phyloP scores from a whole-genome alignment of 768 basidiomycete species.

The Lyophyllum decastes region DNA sequence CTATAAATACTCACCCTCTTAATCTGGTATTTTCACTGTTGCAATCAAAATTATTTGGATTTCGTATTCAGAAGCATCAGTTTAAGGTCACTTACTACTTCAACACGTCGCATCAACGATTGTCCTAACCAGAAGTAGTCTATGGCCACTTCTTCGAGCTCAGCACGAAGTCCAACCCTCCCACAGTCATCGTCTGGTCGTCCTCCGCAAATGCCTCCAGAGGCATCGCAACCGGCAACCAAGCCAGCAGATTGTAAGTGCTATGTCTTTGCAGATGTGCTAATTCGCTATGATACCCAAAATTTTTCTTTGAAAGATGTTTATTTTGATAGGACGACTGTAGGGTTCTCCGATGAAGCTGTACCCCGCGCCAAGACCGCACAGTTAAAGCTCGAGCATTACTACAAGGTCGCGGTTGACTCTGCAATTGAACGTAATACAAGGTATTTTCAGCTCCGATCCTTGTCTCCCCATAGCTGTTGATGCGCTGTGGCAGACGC shows the following conservation, averaged over 20 bases:
- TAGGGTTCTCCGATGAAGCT: constrained; percentile 78
- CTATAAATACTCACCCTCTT: too few species aligned
- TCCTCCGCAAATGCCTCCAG: constrained; percentile 10
- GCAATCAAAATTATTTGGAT: neutral
- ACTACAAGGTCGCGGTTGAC: constrained; percentile 96
- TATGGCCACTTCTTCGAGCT: constrained; percentile 16
- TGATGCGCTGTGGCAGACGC: constrained; percentile 52
- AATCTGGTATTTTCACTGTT: too few species aligned
- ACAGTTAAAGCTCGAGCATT: constrained; percentile 94
- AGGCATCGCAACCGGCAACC: constrained; percentile 13
- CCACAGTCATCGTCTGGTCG: constrained; percentile 16
- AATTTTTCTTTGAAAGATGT: constrained; percentile 58
- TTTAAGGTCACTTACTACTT: neutral
- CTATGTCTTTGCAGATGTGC: neutral
- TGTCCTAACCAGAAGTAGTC: neutral
- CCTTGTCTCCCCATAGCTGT: neutral
- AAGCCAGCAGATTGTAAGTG: constrained; percentile 37
- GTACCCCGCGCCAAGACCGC: constrained; percentile 85
- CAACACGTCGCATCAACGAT: neutral
- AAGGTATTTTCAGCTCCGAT: constrained; percentile 49
- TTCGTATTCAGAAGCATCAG: neutral
- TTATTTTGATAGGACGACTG: constrained; percentile 83
- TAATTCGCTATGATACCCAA: neutral
- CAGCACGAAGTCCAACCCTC: constrained; percentile 11
- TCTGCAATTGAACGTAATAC: constrained; percentile 92